Conservation (phyloP, 148 eudicot genomes). For the Rhododendron kiyosumense region DNA sequence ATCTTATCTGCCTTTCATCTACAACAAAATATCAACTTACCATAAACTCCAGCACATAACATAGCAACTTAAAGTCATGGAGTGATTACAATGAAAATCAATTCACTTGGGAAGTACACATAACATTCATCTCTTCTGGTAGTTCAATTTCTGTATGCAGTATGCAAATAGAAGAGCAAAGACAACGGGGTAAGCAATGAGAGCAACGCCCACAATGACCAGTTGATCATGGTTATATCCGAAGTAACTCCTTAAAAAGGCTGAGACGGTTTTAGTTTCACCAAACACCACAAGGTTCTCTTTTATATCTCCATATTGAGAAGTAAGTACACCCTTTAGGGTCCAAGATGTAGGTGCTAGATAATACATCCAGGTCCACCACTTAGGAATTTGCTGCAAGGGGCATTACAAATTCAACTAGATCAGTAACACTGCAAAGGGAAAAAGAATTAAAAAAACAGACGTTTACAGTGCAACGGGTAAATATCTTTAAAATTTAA, state of each 20-base stretch:
- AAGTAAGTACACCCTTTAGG: constrained; percentile 48
- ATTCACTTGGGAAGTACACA: neutral
- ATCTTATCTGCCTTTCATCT: neutral
- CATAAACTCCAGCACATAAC: neutral
- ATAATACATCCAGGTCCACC: constrained; percentile 80
- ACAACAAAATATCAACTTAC: neutral
- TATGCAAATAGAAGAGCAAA: constrained; percentile 56
- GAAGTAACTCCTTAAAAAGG: constrained; percentile 54
- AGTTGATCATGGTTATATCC: constrained; percentile 50
- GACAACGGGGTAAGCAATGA: constrained; percentile 46
- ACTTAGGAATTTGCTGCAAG: constrained; percentile 64
- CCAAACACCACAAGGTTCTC: constrained; percentile 39
- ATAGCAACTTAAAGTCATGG: neutral
- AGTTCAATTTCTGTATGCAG: constrained; percentile 62
- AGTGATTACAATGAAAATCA: neutral
- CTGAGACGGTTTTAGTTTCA: constrained; percentile 31
- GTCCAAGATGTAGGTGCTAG: constrained; percentile 68
- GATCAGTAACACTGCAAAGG: neutral
- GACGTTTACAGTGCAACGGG: neutral
- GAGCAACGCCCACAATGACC: constrained; percentile 42
- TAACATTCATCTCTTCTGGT: constrained; percentile 56
- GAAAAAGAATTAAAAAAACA: neutral
- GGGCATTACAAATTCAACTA: neutral
- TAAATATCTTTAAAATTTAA: neutral
- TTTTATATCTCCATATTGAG: constrained; percentile 69